Conservation (phyloP, 441 rosid genomes). For the Adansonia rubrostipa region DNA sequence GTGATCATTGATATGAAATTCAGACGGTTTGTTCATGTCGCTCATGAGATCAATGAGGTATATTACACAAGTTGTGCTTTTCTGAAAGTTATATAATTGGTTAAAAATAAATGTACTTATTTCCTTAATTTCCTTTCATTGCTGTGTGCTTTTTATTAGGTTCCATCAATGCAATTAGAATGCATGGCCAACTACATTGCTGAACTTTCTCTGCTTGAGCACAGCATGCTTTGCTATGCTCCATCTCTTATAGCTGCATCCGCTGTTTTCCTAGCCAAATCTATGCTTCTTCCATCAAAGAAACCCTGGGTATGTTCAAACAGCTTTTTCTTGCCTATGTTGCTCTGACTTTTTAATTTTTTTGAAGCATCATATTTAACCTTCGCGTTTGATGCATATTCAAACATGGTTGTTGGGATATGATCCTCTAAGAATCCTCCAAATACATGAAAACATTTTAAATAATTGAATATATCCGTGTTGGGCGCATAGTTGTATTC, state of each 20-base stretch:
- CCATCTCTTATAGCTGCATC: constrained; percentile 92
- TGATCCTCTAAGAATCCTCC: no score
- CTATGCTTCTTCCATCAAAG: constrained; percentile 65
- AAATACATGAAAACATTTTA: no score
- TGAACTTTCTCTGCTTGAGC: constrained; percentile 81
- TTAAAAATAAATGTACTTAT: background rate
- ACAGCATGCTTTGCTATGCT: constrained; percentile 68
- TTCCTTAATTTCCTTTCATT: background rate
- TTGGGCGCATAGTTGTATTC: no score
- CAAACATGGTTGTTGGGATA: no score
- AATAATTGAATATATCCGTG: no score
- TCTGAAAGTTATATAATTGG: no score
- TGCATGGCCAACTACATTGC: constrained; percentile 76
- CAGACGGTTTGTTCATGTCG: constrained; percentile 88
- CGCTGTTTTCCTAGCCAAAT: constrained; percentile 79
- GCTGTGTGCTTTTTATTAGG: constrained; percentile 40
- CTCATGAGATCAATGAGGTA: constrained; percentile 84
- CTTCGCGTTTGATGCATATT: no score
- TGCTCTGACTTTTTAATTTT: no score
- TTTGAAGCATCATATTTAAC: no score
- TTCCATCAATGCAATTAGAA: constrained; percentile 73
- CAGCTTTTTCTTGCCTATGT: background rate
- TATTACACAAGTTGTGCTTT: no score
- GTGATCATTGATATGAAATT: constrained; percentile 28
- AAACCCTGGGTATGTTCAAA: constrained; percentile 74